These are phyloP conservation scores for Saccharomycopsis guyanensis DNA, from an alignment of 805 yeast species.

Conservation along the genomic window DNA sequence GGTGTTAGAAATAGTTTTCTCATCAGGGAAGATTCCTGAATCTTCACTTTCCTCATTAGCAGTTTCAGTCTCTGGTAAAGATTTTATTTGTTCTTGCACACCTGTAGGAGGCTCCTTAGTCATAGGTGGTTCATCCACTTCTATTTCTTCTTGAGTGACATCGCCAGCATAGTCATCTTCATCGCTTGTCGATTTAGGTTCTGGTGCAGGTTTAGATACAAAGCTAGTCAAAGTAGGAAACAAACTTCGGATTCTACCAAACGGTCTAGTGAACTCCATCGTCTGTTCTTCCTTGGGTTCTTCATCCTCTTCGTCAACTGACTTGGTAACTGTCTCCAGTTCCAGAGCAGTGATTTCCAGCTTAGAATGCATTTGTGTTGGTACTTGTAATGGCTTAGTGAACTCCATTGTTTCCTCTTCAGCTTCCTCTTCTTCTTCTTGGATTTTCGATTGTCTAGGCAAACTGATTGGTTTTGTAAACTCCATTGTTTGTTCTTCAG, in stretches of 20 bases:
- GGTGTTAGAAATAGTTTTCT: conserved; percentile 17
- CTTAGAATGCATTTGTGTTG: not conserved
- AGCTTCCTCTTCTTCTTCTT: not conserved
- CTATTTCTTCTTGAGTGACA: not conserved
- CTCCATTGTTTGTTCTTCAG: conserved; percentile 20
- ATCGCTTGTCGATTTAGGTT: not conserved
- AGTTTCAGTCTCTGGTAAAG: not conserved
- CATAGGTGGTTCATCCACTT: not conserved
- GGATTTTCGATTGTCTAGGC: not conserved
- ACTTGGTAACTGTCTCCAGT: conserved; percentile 1
- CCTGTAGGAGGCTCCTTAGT: not conserved
- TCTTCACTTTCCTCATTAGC: conserved; percentile 13
- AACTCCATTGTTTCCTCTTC: conserved; percentile 28
- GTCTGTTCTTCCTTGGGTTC: conserved; percentile 19
- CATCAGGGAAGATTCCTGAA: conserved; percentile 17
- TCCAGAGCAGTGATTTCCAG: conserved; percentile 23
- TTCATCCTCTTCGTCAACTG: conserved; percentile 7
- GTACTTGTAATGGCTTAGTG: conserved; percentile 21
- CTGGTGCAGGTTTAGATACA: not conserved
- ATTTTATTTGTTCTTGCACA: not conserved
- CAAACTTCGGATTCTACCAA: conserved; percentile 7
- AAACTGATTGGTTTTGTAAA: conserved; percentile 15
- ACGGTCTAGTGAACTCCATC: conserved; percentile 26
- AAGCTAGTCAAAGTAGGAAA: not conserved
- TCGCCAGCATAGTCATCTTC: not conserved